phyloP scores from a whole-genome alignment of 2,329 filamentous ascomycete species.

The Xylaria sp. region DNA sequence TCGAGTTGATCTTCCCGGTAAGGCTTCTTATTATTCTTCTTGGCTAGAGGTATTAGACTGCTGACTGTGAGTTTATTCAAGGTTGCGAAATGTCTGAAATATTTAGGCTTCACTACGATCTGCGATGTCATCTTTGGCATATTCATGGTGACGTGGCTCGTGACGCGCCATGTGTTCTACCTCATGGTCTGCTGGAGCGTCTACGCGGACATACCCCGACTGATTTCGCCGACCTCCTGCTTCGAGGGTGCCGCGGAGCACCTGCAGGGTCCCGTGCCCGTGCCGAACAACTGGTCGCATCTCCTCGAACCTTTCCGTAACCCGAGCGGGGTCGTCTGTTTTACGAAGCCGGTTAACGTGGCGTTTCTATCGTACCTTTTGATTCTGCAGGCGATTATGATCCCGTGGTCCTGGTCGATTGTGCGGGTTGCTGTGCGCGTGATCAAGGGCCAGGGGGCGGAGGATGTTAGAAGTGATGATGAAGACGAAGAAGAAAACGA shows the following conservation, averaged over 20 bases:
- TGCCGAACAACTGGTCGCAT: slow-evolving; percentile 50
- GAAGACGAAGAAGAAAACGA: slow-evolving; percentile 63
- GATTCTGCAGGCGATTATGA: slow-evolving; percentile 70
- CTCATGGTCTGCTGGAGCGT: slow-evolving; percentile 74
- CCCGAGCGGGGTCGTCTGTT: slow-evolving; percentile 71
- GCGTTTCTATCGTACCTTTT: slow-evolving; percentile 71
- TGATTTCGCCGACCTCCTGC: slow-evolving; percentile 60
- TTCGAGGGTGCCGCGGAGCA: slow-evolving; percentile 57
- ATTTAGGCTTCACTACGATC: slow-evolving; percentile 65
- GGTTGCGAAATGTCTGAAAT: slow-evolving; percentile 89
- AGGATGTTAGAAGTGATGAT: slow-evolving; percentile 81
- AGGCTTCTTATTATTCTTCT: slow-evolving; percentile 30
- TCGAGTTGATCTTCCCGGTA: slow-evolving; percentile 81
- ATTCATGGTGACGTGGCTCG: slow-evolving; percentile 78
- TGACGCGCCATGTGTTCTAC: slow-evolving; percentile 75
- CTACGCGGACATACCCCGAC: slow-evolving; percentile 55
- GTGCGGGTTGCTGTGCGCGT: slow-evolving; percentile 74
- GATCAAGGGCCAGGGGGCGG: slow-evolving; percentile 66
- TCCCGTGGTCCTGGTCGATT: slow-evolving; percentile 86
- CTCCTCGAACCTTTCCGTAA: slow-evolving; percentile 68
- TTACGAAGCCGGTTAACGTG: slow-evolving; percentile 66
- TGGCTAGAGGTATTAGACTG: slow-evolving; percentile 10
- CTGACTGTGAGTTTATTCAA: slow-evolving; percentile 32
- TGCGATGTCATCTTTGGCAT: slow-evolving; percentile 80
- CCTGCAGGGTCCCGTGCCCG: slow-evolving; percentile 48